These are phyloP conservation scores for Cyclostephanos invisitatus DNA, from an alignment of 108 stramenopile species.

Conservation along the genomic window DNA sequence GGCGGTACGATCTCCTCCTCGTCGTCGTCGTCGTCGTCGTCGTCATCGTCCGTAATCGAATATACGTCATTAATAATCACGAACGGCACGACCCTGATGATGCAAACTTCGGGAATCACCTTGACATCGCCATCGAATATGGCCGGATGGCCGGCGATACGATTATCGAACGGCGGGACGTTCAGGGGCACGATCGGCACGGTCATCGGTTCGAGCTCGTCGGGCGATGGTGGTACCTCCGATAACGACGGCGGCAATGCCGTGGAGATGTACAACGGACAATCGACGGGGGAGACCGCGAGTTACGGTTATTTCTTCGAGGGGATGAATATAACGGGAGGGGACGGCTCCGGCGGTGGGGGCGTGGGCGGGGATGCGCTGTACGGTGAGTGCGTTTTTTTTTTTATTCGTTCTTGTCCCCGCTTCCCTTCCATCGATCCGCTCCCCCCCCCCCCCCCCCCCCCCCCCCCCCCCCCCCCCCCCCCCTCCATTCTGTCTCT, in stretches of 20 bases:
- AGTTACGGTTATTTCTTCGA: conserved; percentile 8
- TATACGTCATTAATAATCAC: not conserved
- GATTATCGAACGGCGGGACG: not conserved
- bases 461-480: no score
- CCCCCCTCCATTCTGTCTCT: no score
- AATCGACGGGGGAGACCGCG: conserved; percentile 7
- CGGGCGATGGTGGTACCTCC: no score
- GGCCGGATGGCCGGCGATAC: not conserved
- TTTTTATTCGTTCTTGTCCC: not conserved
- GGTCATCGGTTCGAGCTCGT: not conserved
- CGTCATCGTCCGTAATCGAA: no score
- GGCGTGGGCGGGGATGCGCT: conserved; percentile 13
- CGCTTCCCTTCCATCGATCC: no score
- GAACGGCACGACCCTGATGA: not conserved
- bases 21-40: no score
- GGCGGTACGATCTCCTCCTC: not conserved
- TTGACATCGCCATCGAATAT: not conserved
- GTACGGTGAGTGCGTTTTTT: not conserved
- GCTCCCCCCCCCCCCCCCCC: no score
- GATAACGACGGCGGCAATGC: not conserved
- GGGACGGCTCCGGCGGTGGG: not conserved
- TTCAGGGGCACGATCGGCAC: not conserved
- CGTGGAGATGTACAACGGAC: conserved; percentile 18
- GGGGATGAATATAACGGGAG: not conserved
- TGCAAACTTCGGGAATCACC: not conserved